Evolutionary conservation across 2,329 filamentous ascomycete genomes (phyloP), one percentile per base, ranked within the genome.

Genomic region (Paradendryphiella salina): DNA sequence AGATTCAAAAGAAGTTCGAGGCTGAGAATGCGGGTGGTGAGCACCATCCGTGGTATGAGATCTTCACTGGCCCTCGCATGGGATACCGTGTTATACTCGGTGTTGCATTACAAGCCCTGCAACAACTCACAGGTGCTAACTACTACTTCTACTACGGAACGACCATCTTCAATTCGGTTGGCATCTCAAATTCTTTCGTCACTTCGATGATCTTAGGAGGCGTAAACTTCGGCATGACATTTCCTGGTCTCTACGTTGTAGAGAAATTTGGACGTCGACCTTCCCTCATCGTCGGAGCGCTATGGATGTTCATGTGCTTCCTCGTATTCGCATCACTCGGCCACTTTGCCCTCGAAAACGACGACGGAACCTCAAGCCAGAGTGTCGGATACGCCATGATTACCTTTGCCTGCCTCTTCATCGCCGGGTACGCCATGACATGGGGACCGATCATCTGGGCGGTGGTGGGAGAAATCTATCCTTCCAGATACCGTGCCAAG

Each of bases 361-460:
- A 46, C 5, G 60, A 64, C 13, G 72, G 72, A 3, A 55, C 59
- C 1, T 63, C 60, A 7, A 76, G 73, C 1, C 70, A 73, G n/a
- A 48, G 56, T 1, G 76, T 82, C 5, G 85, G 85, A 17, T 77
- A 80, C 3, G 80, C 80, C 33, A 82, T 88, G 60, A 86, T 89
- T 36, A 79, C 85, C 45, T 87, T 88, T 69, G 85, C 85, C 0
- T 87, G 85, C 63, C 76, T 89, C 33, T 86, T 86, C 66, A 85
- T 86, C 57, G 77, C 85, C 0, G 83, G 79, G 1, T 88, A 85
- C 52, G 85, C 85, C 3, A 86, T 82, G 1, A 87, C 85, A 1
- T 88, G 85, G 86, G 85, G 85, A 17, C 86, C 86, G 0, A 81
- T 85, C 41, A 82, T 88, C 45, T 91, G 87, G 88, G 84, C 87